Evolutionary conservation across 495 filamentous ascomycete species (phyloP), one percentile per base, ranked within the genome.

Genomic region (Penicillium steckii): DNA sequence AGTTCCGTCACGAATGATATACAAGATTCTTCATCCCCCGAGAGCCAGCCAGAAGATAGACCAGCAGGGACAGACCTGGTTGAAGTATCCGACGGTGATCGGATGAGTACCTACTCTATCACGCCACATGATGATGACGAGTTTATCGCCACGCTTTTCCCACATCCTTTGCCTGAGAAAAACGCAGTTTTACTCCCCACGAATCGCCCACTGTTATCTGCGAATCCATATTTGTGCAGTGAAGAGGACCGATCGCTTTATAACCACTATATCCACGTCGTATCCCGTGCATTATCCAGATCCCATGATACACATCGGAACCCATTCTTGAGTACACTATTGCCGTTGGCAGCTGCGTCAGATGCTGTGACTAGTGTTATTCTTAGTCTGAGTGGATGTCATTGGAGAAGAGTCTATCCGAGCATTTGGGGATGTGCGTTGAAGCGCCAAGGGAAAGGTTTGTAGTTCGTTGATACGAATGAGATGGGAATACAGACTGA

Each of bases 221-320:
- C 33, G 3, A 67, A 65, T 23, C 56, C 65, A 4, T 49, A 61
- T 45, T 44, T 67, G 9, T 49, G 50, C 17, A 59, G 47, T 10
- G 56, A 65, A 8, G 59, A 67, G 24, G 65, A 67, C 27, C 56
- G 61, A 9, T 62, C 56, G 0, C 56, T 65, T 0, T 67, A 61
- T 25, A 68, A 68, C 19, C 65, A 68, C 48, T 68, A 64, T 46
- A 44, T 68, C 12, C 62, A 64, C 19, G 55, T 64, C 22, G 62
- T 66, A 3, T 50, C 65, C 0, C 55, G 60, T n/a, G 54, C 62
- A 5, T 44, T 68, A 1, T 66, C 54, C 13, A 59, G 65, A 4
- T 61, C 65, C 2, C 47, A 55, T 27, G 56, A 65, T 48, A 27
- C 51, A 40, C 52, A 66, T 44, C 52, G 55, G 24, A 68, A 68